Base-by-base conservation (phyloP, 345 rosid genomes). In the Eutrema heterophyllum region DNA sequence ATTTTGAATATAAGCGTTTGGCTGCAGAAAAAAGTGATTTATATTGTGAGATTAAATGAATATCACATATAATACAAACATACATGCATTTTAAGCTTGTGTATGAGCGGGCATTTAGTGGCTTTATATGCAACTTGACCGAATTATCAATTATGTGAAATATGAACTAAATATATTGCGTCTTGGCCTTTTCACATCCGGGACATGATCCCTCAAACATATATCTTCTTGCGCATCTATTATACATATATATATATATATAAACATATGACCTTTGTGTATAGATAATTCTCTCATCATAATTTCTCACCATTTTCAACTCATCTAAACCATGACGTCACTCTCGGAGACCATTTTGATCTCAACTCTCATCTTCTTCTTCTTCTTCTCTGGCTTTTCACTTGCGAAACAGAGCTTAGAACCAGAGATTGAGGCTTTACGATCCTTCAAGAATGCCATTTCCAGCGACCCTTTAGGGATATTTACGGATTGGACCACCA, bases 401-500 rank as follows among this genome's bases (percentile, higher is more conserved):
- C 54, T 55, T 49, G 85, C 87, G 4, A 76, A 63, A 67, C 48
- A 72, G 61, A 76, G 61, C 82, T 65, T 70, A 8, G 48, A 80
- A 61, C 73, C 76, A 60, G 96, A 89, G 59, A 55, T 62, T 49
- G 88, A 81, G 64, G 92, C 93, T 49, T 69, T 90, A 51, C 70
- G 10, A 32, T 88, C 87, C 41, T 90, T 93, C 87, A 87, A 85
- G 73, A 78, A 71, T 48, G 77, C 77, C 44, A 71, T 87, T 67
- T 79, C 81, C 6, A 30, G 38, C 14, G 97, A 93, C 70, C 89
- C 98, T n/a, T 77, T 82, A 13, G 86, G 77, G 51, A 83, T 72
- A 4, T 81, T 93, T 9, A 81, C 85, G 9, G 83, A 81, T 43
- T 90, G 98, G 98, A 70, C 44, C 45, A 68, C 27, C 29, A 82